Percentiles rank a stretch among this genome's conserved stretches.
Evolutionary conservation across 164 flowering plant genomes (phyloP).

Genomic region (Platanus orientalis): DNA sequence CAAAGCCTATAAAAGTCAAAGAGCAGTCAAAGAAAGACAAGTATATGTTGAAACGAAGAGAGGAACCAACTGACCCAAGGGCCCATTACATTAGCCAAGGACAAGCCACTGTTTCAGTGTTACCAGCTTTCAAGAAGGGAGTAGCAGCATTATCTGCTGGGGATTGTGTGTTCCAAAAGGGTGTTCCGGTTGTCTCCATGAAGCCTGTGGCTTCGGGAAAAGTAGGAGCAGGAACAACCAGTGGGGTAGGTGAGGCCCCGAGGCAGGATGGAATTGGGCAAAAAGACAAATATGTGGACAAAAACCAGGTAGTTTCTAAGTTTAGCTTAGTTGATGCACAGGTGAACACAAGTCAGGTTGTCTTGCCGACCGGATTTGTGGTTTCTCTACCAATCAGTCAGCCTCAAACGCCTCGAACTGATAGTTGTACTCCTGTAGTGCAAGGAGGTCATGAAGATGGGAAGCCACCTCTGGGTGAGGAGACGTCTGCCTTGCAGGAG

Average conservation of each 20-base stretch:
- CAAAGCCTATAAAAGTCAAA: constrained; percentile 55
- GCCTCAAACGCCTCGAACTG: constrained; percentile 4
- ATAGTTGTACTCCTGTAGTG: neutral
- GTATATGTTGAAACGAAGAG: constrained; percentile 75
- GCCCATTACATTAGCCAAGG: constrained; percentile 20
- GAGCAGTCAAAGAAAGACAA: constrained; percentile 61
- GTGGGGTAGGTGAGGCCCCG: constrained; percentile 10
- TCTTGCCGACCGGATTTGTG: neutral
- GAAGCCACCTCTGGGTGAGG: constrained; percentile 16
- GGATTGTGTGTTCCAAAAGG: constrained; percentile 57
- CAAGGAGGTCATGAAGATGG: constrained; percentile 16
- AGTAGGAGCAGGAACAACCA: constrained; percentile 7
- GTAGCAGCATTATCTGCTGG: constrained; percentile 26
- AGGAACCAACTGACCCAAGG: constrained; percentile 37
- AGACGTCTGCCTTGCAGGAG: constrained; percentile 5
- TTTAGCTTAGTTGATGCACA: neutral
- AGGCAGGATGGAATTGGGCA: constrained; percentile 15
- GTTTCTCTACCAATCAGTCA: constrained; percentile 4
- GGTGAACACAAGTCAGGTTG: neutral
- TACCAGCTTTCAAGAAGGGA: constrained; percentile 28
- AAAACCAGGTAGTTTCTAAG: neutral
- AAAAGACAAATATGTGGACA: constrained; percentile 6
- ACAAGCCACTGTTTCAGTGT: constrained; percentile 21
- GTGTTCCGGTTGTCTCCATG: constrained; percentile 23
- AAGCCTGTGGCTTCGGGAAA: constrained; percentile 19